Conservation (phyloP, 352 stramenopile species). For the Phytophthora fragariae region DNA sequence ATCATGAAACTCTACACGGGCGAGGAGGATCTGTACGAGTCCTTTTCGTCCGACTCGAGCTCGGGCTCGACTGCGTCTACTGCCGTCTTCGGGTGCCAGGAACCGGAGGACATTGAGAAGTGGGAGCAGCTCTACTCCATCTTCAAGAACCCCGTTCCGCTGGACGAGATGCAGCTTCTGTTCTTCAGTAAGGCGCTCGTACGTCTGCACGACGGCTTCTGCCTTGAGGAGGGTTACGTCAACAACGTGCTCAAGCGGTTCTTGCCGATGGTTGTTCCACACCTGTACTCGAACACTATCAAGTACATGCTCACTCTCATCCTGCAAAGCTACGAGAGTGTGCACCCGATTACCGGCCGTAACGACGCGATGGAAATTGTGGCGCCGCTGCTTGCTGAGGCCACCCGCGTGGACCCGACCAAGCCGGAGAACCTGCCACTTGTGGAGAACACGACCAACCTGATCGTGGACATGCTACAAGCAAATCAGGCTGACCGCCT, state of each 20-base stretch:
- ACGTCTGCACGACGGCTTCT: slow-evolving; percentile 87
- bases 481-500: slow-evolving; percentile 88
- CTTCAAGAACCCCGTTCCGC: slow-evolving; percentile 75
- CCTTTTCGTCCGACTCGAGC: slow-evolving; percentile 86
- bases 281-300: slow-evolving; percentile 90
- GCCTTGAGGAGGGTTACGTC: slow-evolving; percentile 88
- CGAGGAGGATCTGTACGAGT: slow-evolving; percentile 90
- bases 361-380: slow-evolving; percentile 91
- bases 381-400: slow-evolving; percentile 62
- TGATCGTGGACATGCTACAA: slow-evolving; percentile 89
- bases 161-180: slow-evolving; percentile 88
- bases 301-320: slow-evolving; percentile 92
- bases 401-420: slow-evolving; percentile 51
- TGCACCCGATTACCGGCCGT: slow-evolving; percentile 86
- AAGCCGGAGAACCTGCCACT: slow-evolving; percentile 54
- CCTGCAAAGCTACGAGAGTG: slow-evolving; percentile 89
- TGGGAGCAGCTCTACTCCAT: slow-evolving; percentile 88
- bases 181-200: slow-evolving; percentile 91
- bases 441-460: slow-evolving; percentile 80
- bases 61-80: slow-evolving; percentile 69
- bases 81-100: slow-evolving; percentile 84
- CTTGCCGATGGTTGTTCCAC: slow-evolving; percentile 76
- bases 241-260: slow-evolving; percentile 83
- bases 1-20: slow-evolving; percentile 92
- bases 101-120: slow-evolving; percentile 73